These are phyloP conservation scores for Fusarium piperis DNA, from an alignment of 2,329 filamentous ascomycete genomes.

Conservation along the genomic window DNA sequence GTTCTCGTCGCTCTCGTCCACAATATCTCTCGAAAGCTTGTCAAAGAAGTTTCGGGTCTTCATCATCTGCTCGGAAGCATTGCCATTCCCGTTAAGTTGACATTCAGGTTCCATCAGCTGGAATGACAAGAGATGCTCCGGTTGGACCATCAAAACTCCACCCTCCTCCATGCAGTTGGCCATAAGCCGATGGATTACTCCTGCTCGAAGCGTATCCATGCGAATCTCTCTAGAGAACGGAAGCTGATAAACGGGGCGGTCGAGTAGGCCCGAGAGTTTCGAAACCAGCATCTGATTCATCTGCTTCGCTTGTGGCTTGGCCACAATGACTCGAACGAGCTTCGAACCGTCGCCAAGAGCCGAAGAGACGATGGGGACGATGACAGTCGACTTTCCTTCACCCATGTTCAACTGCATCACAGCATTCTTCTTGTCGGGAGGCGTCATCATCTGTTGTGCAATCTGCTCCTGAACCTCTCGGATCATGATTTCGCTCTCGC, in stretches of 20 bases:
- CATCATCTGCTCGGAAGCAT: slow-evolving; percentile 49
- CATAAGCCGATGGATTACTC: slow-evolving; percentile 51
- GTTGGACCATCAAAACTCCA: slow-evolving; percentile 69
- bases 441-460: slow-evolving; percentile 63
- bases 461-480: slow-evolving; percentile 68
- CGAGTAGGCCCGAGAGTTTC: slow-evolving; percentile 63
- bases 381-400: slow-evolving; percentile 75
- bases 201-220: slow-evolving; percentile 45
- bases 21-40: slow-evolving; percentile 59
- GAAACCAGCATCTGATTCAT: slow-evolving; percentile 55
- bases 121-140: slow-evolving; percentile 72
- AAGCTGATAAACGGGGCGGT: slow-evolving; percentile 63
- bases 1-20: slow-evolving; percentile 74
- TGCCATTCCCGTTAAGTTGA: slow-evolving; percentile 42
- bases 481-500: slow-evolving; percentile 70
- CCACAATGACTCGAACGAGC: slow-evolving; percentile 68
- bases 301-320: slow-evolving; percentile 69
- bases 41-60: slow-evolving; percentile 57
- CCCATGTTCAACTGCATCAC: slow-evolving; percentile 78
- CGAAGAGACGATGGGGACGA: slow-evolving; percentile 70
- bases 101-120: slow-evolving; percentile 68
- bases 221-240: slow-evolving; percentile 66
- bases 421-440: slow-evolving; percentile 52
- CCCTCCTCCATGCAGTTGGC: slow-evolving; percentile 58
- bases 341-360: slow-evolving; percentile 59